Percentiles rank a stretch among this genome's conserved stretches.
Conservation (phyloP, 495 filamentous ascomycete genomes). For the Amorphotheca resinae region DNA sequence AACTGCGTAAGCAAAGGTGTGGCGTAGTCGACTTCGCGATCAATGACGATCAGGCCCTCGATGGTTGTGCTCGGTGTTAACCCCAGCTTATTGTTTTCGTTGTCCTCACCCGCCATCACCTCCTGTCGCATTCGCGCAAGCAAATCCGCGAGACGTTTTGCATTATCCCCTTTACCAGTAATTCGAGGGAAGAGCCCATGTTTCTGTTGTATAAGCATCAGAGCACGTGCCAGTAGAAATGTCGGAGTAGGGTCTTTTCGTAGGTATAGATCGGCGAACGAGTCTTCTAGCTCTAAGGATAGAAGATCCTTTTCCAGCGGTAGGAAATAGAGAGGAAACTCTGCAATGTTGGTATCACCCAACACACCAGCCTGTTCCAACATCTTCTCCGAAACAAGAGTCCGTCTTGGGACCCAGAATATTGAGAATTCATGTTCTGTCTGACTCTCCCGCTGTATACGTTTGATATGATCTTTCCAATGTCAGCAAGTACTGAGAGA, state of each 20-base stretch:
- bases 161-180: slow-evolving; percentile 91
- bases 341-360: slow-evolving; percentile 79
- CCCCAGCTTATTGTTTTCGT: slow-evolving; percentile 47
- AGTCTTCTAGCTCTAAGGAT: slow-evolving; percentile 78
- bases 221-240: slow-evolving; percentile 77
- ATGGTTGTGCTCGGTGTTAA: slow-evolving; percentile 77
- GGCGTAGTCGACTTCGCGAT: slow-evolving; percentile 86
- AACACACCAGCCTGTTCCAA: slow-evolving; percentile 88
- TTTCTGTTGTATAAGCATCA: slow-evolving; percentile 87
- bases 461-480: slow-evolving; percentile 76
- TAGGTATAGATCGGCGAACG: slow-evolving; percentile 79
- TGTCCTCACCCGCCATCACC: slow-evolving; percentile 66
- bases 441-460: slow-evolving; percentile 69
- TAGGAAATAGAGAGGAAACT: slow-evolving; percentile 79
- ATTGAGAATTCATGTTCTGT: slow-evolving; percentile 90
- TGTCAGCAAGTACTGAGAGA: slow-evolving; percentile 17
- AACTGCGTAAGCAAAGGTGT: slow-evolving; percentile 87
- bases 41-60: slow-evolving; percentile 87
- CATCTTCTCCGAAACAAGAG: slow-evolving; percentile 80
- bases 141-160: slow-evolving; percentile 75
- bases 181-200: slow-evolving; percentile 93
- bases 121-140: slow-evolving; percentile 91
- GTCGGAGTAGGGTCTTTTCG: slow-evolving; percentile 84
- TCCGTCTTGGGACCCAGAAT: slow-evolving; percentile 86
- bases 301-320: slow-evolving; percentile 84